Percentiles rank a stretch among this genome's conserved stretches.
phyloP scores from a whole-genome alignment of 768 basidiomycete species.

The Coprinopsis strossmayeri region DNA sequence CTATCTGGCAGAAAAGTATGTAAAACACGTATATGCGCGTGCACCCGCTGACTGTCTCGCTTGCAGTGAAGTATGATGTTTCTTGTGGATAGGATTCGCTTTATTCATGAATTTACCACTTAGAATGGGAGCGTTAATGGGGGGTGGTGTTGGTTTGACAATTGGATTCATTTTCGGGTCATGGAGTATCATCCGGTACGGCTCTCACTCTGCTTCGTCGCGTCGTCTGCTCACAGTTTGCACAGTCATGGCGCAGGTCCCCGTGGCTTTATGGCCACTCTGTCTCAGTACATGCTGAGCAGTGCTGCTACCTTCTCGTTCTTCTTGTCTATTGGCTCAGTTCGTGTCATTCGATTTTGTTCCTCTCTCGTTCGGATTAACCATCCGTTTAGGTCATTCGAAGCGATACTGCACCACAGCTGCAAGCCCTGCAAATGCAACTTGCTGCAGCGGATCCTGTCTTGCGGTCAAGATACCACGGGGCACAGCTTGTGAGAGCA shows the following conservation, averaged over 20 bases:
- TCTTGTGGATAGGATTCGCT: too few relatives aligned
- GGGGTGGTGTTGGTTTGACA: slow-evolving; percentile 89
- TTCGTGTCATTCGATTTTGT: slow-evolving; percentile 27
- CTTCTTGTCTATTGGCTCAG: slow-evolving; percentile 93
- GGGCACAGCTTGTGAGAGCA: slow-evolving; percentile 61
- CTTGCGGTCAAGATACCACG: slow-evolving; percentile 61
- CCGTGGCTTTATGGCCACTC: slow-evolving; percentile 80
- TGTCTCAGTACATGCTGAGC: slow-evolving; percentile 97
- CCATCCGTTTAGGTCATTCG: slow-evolving; percentile 68
- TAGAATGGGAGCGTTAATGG: slow-evolving; percentile 92
- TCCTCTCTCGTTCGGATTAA: slow-evolving; percentile 7
- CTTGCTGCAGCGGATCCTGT: slow-evolving; percentile 41
- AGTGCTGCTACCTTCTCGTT: slow-evolving; percentile 97
- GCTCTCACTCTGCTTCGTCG: slow-evolving; percentile 5
- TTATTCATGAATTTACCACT: slow-evolving; percentile 1
- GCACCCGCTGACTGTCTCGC: slow-evolving; percentile 1
- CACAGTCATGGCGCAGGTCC: slow-evolving; percentile 85
- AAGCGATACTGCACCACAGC: slow-evolving; percentile 58
- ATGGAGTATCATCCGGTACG: slow-evolving; percentile 85
- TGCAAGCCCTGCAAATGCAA: slow-evolving; percentile 60
- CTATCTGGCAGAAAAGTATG: slow-evolving; percentile 75
- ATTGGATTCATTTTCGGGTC: slow-evolving; percentile 97
- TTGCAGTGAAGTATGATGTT: slow-evolving; percentile 51
- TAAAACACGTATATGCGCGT: slow-evolving; percentile 12
- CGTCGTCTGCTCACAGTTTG: slow-evolving; percentile 3